A percentile compares a stretch with the other conserved stretches of the same genome.
Evolutionary conservation across 768 basidiomycete genomes (phyloP).

Genomic region (Boletales sp.): DNA sequence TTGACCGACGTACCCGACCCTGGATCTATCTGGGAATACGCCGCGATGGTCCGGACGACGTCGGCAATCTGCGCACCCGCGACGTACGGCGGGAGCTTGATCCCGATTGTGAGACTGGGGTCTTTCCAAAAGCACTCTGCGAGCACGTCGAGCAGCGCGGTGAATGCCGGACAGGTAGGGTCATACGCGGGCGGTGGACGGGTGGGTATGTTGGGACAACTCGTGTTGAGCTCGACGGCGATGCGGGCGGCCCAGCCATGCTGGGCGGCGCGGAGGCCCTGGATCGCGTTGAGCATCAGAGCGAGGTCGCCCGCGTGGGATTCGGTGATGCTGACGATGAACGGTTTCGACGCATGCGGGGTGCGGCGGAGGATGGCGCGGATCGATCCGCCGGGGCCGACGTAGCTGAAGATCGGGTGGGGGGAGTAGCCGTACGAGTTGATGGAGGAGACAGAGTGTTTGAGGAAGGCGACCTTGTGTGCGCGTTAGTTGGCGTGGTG

Average conservation of each 20-base stretch:
- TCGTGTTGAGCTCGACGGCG: slow-evolving; percentile 80
- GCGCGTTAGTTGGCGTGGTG: slow-evolving; percentile 2
- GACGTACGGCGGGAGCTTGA: slow-evolving; percentile 79
- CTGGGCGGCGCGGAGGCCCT: slow-evolving; percentile 44
- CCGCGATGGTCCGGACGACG: slow-evolving; percentile 44
- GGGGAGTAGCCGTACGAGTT: slow-evolving; percentile 92
- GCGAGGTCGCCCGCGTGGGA: slow-evolving; percentile 49
- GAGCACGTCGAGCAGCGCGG: slow-evolving; percentile 53
- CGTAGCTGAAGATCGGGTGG: slow-evolving; percentile 61
- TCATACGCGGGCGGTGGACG: slow-evolving; percentile 67
- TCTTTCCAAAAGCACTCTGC: slow-evolving; percentile 48
- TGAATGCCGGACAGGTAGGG: slow-evolving; percentile 38
- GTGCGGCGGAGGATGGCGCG: slow-evolving; percentile 37
- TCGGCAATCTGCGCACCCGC: slow-evolving; percentile 57
- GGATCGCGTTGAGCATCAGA: slow-evolving; percentile 58
- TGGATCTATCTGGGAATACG: slow-evolving; percentile 30
- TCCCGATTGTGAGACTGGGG: slow-evolving; percentile 57
- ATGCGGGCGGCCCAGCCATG: slow-evolving; percentile 40
- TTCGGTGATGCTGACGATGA: slow-evolving; percentile 79
- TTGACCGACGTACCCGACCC: slow-evolving; percentile 24
- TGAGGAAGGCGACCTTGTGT: slow-evolving; percentile 59
- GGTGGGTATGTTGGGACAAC: slow-evolving; percentile 73
- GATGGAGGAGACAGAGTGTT: slow-evolving; percentile 52
- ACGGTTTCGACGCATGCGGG: slow-evolving; percentile 47
- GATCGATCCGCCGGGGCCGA: slow-evolving; percentile 50